Percentiles rank a stretch among this genome's conserved stretches.
Evolutionary conservation across 2,329 filamentous ascomycete genomes (phyloP).

Genomic region (Chalara sp.): DNA sequence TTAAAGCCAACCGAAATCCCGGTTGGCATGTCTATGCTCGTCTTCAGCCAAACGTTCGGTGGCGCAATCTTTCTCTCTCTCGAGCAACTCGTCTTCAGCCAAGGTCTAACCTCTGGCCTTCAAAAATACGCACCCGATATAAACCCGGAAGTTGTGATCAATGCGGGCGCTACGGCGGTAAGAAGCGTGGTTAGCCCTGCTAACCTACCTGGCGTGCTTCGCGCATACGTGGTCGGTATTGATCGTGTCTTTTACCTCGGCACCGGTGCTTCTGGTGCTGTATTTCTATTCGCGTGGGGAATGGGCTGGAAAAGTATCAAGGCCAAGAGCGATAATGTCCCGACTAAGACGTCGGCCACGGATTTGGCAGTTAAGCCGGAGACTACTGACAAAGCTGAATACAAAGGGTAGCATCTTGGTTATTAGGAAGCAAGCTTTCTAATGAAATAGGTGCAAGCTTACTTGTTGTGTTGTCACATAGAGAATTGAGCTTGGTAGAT

Average conservation of each 20-base stretch:
- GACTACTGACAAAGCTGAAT: no score
- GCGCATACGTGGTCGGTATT: slow-evolving; percentile 32
- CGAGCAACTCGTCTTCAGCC: slow-evolving; percentile 24
- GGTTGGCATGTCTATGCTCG: slow-evolving; percentile 26
- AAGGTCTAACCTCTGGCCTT: slow-evolving; percentile 22
- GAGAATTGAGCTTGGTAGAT: no score
- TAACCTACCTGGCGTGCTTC: slow-evolving; percentile 30
- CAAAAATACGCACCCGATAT: slow-evolving; percentile 26
- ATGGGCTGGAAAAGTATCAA: slow-evolving; percentile 41
- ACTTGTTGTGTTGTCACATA: no score
- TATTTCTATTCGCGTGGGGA: slow-evolving; percentile 26
- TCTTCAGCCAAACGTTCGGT: slow-evolving; percentile 28
- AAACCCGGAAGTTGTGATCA: slow-evolving; percentile 28
- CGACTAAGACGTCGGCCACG: no score
- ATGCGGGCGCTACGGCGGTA: slow-evolving; percentile 35
- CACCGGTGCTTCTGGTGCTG: slow-evolving; percentile 6
- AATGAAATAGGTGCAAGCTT: no score
- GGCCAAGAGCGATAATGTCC: no score
- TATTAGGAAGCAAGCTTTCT: no score
- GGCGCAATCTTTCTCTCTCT: slow-evolving; percentile 25
- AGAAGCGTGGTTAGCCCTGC: slow-evolving; percentile 24
- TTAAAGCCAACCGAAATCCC: no score
- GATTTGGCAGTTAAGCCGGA: no score
- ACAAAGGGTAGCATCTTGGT: no score
- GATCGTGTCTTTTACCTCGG: slow-evolving; percentile 19